A percentile compares a stretch with the other conserved stretches of the same genome.
These are phyloP conservation scores for Scutellaria baicalensis DNA, from an alignment of 257 asterid genomes.

Conservation along the genomic window DNA sequence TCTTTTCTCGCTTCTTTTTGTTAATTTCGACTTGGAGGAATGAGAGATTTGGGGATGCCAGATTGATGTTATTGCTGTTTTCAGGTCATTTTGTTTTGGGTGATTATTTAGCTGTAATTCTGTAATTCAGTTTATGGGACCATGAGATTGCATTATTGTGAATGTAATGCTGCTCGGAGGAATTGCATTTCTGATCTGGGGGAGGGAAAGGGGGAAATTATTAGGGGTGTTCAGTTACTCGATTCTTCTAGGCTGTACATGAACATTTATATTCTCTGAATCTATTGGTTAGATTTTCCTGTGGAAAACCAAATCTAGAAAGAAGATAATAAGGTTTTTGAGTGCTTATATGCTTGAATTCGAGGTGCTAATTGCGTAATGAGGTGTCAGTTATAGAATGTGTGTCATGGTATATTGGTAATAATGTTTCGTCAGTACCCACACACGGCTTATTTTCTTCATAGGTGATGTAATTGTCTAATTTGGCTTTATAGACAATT, in stretches of 20 bases:
- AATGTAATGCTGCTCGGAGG: not conserved
- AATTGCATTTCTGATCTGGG: not conserved
- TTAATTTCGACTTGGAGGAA: not conserved
- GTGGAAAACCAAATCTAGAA: not conserved
- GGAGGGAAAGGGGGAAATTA: not conserved
- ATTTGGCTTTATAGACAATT: not conserved
- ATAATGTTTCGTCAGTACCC: not conserved
- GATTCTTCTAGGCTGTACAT: not conserved
- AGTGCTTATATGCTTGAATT: not conserved
- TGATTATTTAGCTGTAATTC: not conserved
- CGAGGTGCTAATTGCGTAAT: not conserved
- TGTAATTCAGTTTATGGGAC: not conserved
- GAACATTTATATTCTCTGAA: not conserved
- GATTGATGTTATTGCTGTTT: not conserved
- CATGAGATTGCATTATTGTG: not conserved
- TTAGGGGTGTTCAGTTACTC: not conserved
- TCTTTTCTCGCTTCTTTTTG: not conserved
- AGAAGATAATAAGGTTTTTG: not conserved
- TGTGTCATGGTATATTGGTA: not conserved
- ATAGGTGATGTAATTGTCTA: not conserved
- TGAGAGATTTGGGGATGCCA: not conserved
- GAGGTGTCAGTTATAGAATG: not conserved
- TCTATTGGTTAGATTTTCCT: not conserved
- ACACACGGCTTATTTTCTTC: not conserved
- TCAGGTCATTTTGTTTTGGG: not conserved